Conservation (phyloP, 75 land plant species). For the Ceratopteris richardii region DNA sequence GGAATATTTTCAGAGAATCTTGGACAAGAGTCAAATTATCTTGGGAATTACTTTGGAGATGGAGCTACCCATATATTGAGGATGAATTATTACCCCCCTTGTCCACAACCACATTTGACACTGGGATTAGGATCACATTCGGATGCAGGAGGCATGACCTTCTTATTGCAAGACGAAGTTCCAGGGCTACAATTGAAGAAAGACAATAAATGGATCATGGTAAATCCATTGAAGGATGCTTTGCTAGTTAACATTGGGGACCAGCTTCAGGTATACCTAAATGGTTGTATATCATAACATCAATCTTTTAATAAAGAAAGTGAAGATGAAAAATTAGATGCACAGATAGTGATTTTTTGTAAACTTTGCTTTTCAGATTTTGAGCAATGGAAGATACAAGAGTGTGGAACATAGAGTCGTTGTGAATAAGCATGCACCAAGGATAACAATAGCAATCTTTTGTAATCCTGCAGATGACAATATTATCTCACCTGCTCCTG, state of each 20-base stretch:
- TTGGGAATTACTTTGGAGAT: conserved; percentile 28
- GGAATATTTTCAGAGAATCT: conserved; percentile 47
- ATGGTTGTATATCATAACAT: not conserved
- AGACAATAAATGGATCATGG: conserved; percentile 40
- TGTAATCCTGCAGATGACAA: conserved; percentile 47
- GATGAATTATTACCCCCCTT: conserved; percentile 54
- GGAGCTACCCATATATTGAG: conserved; percentile 33
- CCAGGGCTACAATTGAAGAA: conserved; percentile 49
- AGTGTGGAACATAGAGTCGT: conserved; percentile 62
- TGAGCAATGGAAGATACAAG: conserved; percentile 73
- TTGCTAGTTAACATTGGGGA: conserved; percentile 46
- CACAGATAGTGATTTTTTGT: too few relatives aligned
- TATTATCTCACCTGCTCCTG: conserved; percentile 34
- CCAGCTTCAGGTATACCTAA: conserved; percentile 45
- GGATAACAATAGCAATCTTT: conserved; percentile 46
- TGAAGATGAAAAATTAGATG: not conserved
- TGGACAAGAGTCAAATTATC: conserved; percentile 40
- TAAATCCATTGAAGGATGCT: conserved; percentile 42
- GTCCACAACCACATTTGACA: conserved; percentile 64
- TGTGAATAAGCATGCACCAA: conserved; percentile 31
- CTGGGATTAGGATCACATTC: conserved; percentile 45
- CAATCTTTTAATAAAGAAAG: not conserved
- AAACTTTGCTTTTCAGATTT: too few relatives aligned
- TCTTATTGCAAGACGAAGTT: conserved; percentile 42
- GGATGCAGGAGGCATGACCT: conserved; percentile 38